Evolutionary conservation across 176 grass and related monocot genomes (phyloP).

Genomic region (Poa pratensis): DNA sequence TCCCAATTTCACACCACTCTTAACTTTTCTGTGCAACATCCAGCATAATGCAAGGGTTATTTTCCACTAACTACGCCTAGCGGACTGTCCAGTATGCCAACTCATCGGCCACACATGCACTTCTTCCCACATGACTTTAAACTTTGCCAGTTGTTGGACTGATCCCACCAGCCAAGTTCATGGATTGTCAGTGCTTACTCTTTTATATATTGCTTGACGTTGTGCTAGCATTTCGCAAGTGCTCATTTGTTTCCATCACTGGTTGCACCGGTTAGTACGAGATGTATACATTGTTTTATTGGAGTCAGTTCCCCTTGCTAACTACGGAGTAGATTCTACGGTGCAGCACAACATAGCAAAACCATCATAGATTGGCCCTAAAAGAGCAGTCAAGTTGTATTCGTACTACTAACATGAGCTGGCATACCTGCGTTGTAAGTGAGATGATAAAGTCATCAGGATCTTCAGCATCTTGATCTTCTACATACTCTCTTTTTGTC

Average conservation of each 20-base stretch:
- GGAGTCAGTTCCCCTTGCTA: not conserved
- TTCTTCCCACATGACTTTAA: not conserved
- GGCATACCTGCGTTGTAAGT: conserved; percentile 80
- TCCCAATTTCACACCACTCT: not conserved
- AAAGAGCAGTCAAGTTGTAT: conserved; percentile 9
- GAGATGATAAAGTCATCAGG: conserved; percentile 99
- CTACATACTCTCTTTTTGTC: conserved; percentile 86
- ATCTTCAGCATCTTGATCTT: conserved; percentile 99
- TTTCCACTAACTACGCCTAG: not conserved
- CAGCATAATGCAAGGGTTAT: not conserved
- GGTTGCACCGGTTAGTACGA: not conserved
- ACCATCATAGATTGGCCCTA: not conserved
- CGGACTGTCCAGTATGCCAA: not conserved
- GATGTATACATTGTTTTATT: conserved; percentile 2
- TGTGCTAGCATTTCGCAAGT: conserved; percentile 5
- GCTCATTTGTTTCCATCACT: not conserved
- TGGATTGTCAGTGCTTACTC: not conserved
- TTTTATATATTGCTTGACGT: not conserved
- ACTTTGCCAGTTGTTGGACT: not conserved
- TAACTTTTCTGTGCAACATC: not conserved
- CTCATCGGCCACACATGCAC: not conserved
- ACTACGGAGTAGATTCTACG: conserved; percentile 15
- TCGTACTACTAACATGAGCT: conserved; percentile 14
- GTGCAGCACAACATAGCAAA: not conserved
- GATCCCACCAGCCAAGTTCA: conserved; percentile 9